phyloP scores from a whole-genome alignment of 441 rosid genomes.

The Raphanus hybrid region DNA sequence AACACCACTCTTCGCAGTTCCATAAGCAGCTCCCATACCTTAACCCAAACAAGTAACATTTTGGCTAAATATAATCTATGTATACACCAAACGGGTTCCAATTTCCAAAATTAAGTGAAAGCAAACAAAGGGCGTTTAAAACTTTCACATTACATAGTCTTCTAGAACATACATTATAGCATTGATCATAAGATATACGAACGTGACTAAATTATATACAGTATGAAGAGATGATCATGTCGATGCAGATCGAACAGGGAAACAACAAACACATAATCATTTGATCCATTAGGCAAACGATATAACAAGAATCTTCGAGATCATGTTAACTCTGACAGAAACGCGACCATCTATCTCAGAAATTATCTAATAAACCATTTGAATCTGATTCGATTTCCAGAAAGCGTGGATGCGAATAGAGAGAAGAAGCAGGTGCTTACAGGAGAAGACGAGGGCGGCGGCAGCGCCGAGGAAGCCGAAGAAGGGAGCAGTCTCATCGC shows the following conservation, averaged over 20 bases:
- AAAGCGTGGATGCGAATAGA: neutral
- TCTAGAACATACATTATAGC: neutral
- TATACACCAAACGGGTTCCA: neutral
- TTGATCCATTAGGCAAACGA: neutral
- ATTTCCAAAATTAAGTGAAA: neutral
- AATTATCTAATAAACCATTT: no score
- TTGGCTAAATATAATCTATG: neutral
- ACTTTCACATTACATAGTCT: neutral
- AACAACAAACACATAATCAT: neutral
- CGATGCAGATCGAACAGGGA: neutral
- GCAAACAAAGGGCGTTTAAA: neutral
- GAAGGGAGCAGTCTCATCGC: constrained; percentile 4
- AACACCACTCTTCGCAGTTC: constrained; percentile 5
- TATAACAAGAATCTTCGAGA: neutral
- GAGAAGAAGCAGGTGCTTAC: neutral
- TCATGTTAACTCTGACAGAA: neutral
- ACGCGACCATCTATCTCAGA: neutral
- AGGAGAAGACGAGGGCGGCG: constrained; percentile 7
- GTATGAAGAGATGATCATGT: neutral
- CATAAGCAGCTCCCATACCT: neutral
- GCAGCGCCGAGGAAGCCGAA: neutral
- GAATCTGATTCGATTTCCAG: neutral
- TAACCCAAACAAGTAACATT: neutral
- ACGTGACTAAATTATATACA: neutral
- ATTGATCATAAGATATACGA: neutral